Percentiles rank a stretch among this genome's conserved stretches.
Evolutionary conservation across 345 rosid species (phyloP).

Genomic region (Adansonia digitata): DNA sequence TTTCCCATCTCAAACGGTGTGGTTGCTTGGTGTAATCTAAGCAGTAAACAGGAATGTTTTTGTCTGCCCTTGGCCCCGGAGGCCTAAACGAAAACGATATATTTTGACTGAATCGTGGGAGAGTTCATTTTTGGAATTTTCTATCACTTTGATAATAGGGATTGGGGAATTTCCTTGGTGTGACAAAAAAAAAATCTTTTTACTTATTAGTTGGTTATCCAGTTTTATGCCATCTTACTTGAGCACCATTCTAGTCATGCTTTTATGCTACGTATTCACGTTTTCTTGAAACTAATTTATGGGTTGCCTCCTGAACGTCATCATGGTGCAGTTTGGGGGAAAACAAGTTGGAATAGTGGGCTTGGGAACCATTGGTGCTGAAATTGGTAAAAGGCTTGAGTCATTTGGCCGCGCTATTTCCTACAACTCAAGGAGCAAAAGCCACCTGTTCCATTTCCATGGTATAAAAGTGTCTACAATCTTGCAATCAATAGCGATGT

Average conservation of each 20-base stretch:
- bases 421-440: conserved; percentile 29
- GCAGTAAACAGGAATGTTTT: background rate
- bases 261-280: background rate
- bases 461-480: conserved; percentile 16
- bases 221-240: background rate
- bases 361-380: conserved; percentile 29
- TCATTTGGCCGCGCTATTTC: conserved; percentile 31
- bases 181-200: background rate
- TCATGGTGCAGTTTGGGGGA: conserved; percentile 24
- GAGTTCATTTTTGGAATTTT: background rate
- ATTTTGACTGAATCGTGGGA: background rate
- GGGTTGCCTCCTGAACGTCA: background rate
- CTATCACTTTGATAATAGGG: background rate
- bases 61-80: background rate
- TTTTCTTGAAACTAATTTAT: background rate
- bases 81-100: background rate
- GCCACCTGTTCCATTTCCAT: conserved; percentile 23
- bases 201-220: background rate
- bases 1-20: background rate
- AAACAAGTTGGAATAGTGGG: conserved; percentile 35
- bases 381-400: conserved; percentile 30
- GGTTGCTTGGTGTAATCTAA: background rate
- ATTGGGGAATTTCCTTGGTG: background rate
- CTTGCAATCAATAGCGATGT: conserved; percentile 30
- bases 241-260: background rate